Base-by-base conservation (phyloP, 768 basidiomycete species). In the Fibroporia radiculosa region DNA sequence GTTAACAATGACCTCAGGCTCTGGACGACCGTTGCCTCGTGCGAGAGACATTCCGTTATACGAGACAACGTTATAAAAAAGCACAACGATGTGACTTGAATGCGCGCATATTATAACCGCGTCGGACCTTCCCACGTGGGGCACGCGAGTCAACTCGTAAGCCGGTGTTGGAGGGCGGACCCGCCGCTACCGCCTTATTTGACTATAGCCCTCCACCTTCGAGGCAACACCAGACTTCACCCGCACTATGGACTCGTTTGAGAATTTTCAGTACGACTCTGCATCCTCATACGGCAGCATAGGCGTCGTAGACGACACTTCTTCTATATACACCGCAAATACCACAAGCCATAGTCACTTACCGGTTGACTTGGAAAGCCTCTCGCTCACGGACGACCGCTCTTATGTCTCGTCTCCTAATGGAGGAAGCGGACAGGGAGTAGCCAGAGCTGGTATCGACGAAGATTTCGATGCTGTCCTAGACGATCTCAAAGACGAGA, bases 401-500 rank as follows among this genome's bases (percentile, higher is more conserved):
- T 73, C 73, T 20, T 63, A 66, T 35, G 60, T 66, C 26, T 61
- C 65, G 7, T 56, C 58, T 26, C 48, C 54, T 16, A 68, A 66
- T 50, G 59, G 61, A 29, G 33, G 33, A 1, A 50, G 52, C 25
- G 12, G 26, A 1, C 57, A 54, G n/a, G 44, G 28, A 1, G 3
- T 47, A 3, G 33, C 32, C 14, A n/a, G 51, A 4, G 25, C 33
- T 11, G 42, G 53, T 14, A 48, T 58, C 20, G 85, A 90, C 47
- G 91, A 93, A 43, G 92, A 95, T 58, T 90, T 93, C 52, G 89
- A 93, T 62, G 84, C 78, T 6, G 86, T 91, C 35, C 68, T 95
- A 29, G 92, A 93, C 48, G 92, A 93, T 60, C 61, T 92, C 56
- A 93, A 90, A 65, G 86, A 89, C 51, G 89, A 87, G 53, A 71